Evolutionary conservation across 257 asterid species (phyloP).

Genomic region (Fraxinus quadrangulata): DNA sequence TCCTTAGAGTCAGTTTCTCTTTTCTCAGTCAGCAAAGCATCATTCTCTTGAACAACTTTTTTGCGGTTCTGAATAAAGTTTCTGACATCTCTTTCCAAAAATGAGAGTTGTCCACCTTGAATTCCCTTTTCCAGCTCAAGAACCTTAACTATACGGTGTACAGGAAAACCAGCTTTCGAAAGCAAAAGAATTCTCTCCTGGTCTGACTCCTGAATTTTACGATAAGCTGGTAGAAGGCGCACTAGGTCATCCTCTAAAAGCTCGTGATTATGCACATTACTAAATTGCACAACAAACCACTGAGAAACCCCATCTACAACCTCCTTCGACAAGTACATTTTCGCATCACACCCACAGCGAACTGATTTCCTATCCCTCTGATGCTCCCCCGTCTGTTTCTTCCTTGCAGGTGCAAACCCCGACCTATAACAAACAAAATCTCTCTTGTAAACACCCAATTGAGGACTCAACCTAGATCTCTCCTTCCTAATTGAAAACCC

Average conservation of each 20-base stretch:
- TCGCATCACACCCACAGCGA: conserved; percentile 72
- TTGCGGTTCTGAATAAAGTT: conserved; percentile 67
- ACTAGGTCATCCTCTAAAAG: conserved; percentile 71
- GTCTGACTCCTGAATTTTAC: conserved; percentile 67
- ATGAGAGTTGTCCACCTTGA: conserved; percentile 59
- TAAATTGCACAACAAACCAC: conserved; percentile 66
- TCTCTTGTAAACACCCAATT: conserved; percentile 65
- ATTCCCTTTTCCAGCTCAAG: conserved; percentile 65
- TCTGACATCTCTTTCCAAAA: conserved; percentile 72
- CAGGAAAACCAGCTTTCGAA: conserved; percentile 66
- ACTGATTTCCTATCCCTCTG: conserved; percentile 68
- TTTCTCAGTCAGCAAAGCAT: conserved; percentile 58
- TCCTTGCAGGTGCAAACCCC: conserved; percentile 63
- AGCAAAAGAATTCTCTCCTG: conserved; percentile 67
- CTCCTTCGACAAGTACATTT: conserved; percentile 68
- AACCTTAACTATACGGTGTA: conserved; percentile 65
- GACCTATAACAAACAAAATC: conserved; percentile 71
- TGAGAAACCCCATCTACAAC: conserved; percentile 55
- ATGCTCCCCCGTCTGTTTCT: conserved; percentile 55
- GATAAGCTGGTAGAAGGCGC: conserved; percentile 68
- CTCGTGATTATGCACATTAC: conserved; percentile 70
- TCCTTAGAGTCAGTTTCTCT: conserved; percentile 56
- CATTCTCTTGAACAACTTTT: conserved; percentile 54
- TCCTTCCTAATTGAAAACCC: conserved; percentile 69
- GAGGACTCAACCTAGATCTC: conserved; percentile 72